A percentile compares a stretch with the other conserved stretches of the same genome.
Evolutionary conservation across 495 filamentous ascomycete genomes (phyloP).

Genomic region (Xylaria palmicola): DNA sequence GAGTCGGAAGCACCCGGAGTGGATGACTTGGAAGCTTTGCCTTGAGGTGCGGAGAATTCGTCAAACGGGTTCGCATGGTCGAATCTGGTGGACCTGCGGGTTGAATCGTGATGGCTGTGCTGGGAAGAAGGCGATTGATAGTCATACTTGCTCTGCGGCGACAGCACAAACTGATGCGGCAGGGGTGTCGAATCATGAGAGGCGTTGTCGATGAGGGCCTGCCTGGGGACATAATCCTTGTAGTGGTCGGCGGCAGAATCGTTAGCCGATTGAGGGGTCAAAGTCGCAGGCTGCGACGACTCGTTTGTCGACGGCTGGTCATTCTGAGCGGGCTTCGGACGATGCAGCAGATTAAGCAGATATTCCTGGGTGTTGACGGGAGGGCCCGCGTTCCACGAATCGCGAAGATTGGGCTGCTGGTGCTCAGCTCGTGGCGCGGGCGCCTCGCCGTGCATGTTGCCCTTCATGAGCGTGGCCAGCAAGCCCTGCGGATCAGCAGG

Average conservation of each 20-base stretch:
- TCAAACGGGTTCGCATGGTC: conserved; percentile 36
- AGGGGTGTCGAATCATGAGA: conserved; percentile 23
- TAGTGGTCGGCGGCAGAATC: conserved; percentile 26
- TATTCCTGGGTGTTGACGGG: conserved; percentile 52
- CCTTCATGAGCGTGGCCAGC: conserved; percentile 55
- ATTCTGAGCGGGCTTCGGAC: conserved; percentile 53
- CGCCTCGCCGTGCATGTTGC: conserved; percentile 39
- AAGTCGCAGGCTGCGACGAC: conserved; percentile 37
- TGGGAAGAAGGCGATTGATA: conserved; percentile 41
- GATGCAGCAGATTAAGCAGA: conserved; percentile 52
- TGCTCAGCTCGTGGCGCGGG: conserved; percentile 26
- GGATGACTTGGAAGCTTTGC: conserved; percentile 41
- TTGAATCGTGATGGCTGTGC: conserved; percentile 33
- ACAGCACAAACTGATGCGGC: conserved; percentile 24
- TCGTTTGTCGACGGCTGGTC: conserved; percentile 40
- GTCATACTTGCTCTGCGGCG: conserved; percentile 36
- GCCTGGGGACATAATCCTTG: conserved; percentile 24
- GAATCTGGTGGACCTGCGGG: conserved; percentile 23
- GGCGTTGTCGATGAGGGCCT: conserved; percentile 11
- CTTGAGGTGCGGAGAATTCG: conserved; percentile 29
- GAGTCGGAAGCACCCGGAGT: conserved; percentile 36
- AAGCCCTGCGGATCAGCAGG: conserved; percentile 49
- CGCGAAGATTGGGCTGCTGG: conserved; percentile 28
- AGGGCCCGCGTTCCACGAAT: conserved; percentile 40
- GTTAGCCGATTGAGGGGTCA: conserved; percentile 39